These are phyloP conservation scores for Tetradesmus lagerheimii DNA, from an alignment of 139 green algal genomes.

Conservation along the genomic window DNA sequence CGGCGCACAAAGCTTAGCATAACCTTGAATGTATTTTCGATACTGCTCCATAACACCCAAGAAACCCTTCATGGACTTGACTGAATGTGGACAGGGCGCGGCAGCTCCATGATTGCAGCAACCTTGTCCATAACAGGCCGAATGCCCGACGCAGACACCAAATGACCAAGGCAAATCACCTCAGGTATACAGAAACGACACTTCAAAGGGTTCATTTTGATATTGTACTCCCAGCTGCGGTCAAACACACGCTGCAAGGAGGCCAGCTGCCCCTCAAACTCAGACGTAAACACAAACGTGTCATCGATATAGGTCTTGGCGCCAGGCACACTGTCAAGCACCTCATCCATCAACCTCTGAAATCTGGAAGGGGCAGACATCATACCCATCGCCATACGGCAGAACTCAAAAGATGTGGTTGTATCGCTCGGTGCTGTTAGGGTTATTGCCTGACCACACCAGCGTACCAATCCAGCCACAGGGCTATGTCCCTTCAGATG, in stretches of 20 bases:
- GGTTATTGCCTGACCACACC: too few relatives aligned
- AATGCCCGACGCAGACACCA: constrained; percentile 45
- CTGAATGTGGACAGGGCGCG: constrained; percentile 23
- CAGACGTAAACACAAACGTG: too few relatives aligned
- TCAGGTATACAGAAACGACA: neutral
- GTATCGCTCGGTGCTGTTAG: too few relatives aligned
- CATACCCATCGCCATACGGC: neutral
- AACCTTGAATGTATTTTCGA: constrained; percentile 42
- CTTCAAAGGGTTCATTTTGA: constrained; percentile 49
- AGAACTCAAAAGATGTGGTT: constrained; percentile 7
- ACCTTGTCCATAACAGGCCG: constrained; percentile 41
- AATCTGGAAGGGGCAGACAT: neutral
- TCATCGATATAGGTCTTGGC: neutral
- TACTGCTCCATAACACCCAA: constrained; percentile 38
- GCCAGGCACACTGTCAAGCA: neutral
- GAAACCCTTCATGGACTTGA: constrained; percentile 28
- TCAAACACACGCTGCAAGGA: too few relatives aligned
- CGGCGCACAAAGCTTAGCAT: constrained; percentile 22
- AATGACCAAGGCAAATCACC: constrained; percentile 38
- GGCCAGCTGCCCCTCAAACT: neutral
- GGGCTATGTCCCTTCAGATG: too few relatives aligned
- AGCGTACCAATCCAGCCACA: too few relatives aligned
- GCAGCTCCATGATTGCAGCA: constrained; percentile 40
- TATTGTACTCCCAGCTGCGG: neutral
- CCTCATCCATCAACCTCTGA: neutral